Base-by-base conservation (phyloP, 345 rosid genomes). In the Hibiscus syriacus region DNA sequence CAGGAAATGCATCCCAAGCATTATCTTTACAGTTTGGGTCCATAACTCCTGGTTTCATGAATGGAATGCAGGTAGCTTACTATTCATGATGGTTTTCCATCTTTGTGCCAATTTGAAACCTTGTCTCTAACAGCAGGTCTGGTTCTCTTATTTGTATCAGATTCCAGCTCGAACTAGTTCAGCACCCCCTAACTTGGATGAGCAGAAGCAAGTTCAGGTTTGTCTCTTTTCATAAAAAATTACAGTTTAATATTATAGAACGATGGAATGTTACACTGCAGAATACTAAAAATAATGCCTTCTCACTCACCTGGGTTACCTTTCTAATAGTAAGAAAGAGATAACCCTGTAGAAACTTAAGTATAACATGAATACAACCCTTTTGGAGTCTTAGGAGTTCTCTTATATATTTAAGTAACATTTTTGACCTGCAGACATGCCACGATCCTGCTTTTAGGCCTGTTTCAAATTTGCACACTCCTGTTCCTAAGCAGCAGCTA, bases 1-100 rank as follows among this genome's bases (percentile, higher is more conserved):
- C 88, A 39, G 90, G 74, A 73, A 96, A 92, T 69, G 72, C 82
- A n/a, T 85, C 97, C 10, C 83, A 84, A 77, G 80, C 73, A 62
- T 86, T 86, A 69, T 17, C 90, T 23, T 84, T 90, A 54, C 98
- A 95, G 26, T 95, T 92, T 79, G 98, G 99, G 73, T 84, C 98
- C 49, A 70, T 95, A 68, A 85, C 79, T 76, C 91, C 97, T 38
- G 92, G 84, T 62, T 71, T 79, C 67, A 80, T 91, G 87, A 80
- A 89, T 65, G 97, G 97, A 77, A 81, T 82, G 90, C 91, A 80
- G 96, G 87, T 89, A 76, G 53, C 46, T 69, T 57, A 19, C 38
- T 29, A 45, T 30, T 69, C 25, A 9, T 43, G 4, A 29, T 2
- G 27, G 8, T 22, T 8, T 2, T 2, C n/a, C 14, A 20, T 74